Evolutionary conservation across 331 rosid genomes (phyloP), one percentile per base, ranked within the genome.

Genomic region (Ulmus americana): DNA sequence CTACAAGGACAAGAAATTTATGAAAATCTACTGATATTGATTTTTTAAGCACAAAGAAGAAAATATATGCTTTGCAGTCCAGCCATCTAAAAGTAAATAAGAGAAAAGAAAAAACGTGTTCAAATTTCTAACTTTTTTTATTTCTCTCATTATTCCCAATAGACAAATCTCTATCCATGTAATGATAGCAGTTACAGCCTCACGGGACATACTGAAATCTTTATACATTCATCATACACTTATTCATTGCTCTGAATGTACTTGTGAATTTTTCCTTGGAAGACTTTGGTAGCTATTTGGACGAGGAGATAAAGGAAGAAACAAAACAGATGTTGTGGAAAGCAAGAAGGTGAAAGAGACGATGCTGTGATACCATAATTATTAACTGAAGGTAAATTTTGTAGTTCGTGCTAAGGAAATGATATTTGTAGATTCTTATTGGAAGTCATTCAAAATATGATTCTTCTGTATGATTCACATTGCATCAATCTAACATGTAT

Each of bases 271-370:
- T 53, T 65, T 61, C 72, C 55, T 20, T 49, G 77, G 74, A 55
- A 82, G 85, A 65, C 67, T 35, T 73, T 44, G 77, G 73, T 4
- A 81, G 74, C 46, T 74, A 61, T 58, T 67, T 73, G 68, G 73
- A 64, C n/a, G 82, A 76, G 67, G 88, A 90, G 51, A 91, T 75
- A 40, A 74, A 79, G 76, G 78, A 87, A 81, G 99, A 87, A 80
- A 80, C 88, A 18, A 70, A 82, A 16, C 74, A 82, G 79, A 90
- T 94, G 75, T 63, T 94, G 85, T 72, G 79, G 70, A 74, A 84
- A 64, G 99, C 99, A 35, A 89, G 98, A 74, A 90, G 85, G 81
- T 88, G 84, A 48, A 94, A 87, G 80, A 87, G 97, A 79, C 88
- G 72, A 84, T 75, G 44, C 66, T 43, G 77, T 77, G 76, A 80